A percentile compares a stretch with the other conserved stretches of the same genome.
Evolutionary conservation across 2,329 filamentous ascomycete genomes (phyloP).

Genomic region (Thielaviopsis punctulata): DNA sequence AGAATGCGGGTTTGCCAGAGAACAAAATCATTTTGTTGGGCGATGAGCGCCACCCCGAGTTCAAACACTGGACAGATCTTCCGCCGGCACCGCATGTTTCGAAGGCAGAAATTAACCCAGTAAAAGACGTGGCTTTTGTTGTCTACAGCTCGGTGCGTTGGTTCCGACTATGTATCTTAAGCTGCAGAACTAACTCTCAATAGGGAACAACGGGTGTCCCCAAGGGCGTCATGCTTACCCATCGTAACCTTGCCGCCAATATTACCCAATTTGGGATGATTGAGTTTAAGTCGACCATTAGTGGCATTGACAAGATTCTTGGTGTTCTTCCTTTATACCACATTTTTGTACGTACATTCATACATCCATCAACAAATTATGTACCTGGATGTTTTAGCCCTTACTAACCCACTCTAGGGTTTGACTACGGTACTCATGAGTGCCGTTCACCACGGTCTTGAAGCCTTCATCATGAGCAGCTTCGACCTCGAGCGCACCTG

Average conservation of each 20-base stretch:
- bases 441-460: constrained; percentile 41
- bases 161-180: neutral
- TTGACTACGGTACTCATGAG: constrained; percentile 19
- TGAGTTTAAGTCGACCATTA: constrained; percentile 38
- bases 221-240: constrained; percentile 79
- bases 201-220: constrained; percentile 72
- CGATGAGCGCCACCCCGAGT: constrained; percentile 41
- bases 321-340: constrained; percentile 82
- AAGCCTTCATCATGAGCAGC: constrained; percentile 51
- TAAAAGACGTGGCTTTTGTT: constrained; percentile 62
- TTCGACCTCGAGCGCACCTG: constrained; percentile 76
- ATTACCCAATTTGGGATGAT: constrained; percentile 34
- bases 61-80: constrained; percentile 58
- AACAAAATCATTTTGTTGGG: constrained; percentile 64
- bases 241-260: constrained; percentile 70
- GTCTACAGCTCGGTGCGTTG: constrained; percentile 53
- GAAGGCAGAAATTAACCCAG: constrained; percentile 39
- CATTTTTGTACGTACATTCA: constrained; percentile 50
- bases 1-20: constrained; percentile 49
- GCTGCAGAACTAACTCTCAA: neutral
- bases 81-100: constrained; percentile 18
- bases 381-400: no score
- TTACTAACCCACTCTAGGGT: constrained; percentile 15
- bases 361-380: constrained; percentile 7
- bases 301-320: constrained; percentile 53